A percentile compares a stretch with the other conserved stretches of the same genome.
These are phyloP conservation scores for Candida argentea DNA, from an alignment of 805 yeast species.

Conservation along the genomic window DNA sequence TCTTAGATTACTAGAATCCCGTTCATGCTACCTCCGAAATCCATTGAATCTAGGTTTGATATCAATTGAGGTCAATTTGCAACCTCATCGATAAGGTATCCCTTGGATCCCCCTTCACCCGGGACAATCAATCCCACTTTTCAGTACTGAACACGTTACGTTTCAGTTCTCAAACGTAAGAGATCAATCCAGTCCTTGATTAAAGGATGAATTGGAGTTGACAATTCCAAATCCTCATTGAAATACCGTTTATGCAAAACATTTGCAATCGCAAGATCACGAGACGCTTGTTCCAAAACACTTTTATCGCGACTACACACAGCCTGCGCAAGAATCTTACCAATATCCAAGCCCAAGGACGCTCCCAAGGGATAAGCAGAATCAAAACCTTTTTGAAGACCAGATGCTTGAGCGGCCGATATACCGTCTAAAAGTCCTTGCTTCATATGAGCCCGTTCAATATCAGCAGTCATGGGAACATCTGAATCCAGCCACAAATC, in stretches of 20 bases:
- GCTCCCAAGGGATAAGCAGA: conserved; percentile 73
- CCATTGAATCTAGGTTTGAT: too few relatives aligned
- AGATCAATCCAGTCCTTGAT: conserved; percentile 46
- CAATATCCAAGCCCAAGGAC: conserved; percentile 52
- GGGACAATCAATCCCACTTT: too few relatives aligned
- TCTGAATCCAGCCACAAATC: conserved; percentile 26
- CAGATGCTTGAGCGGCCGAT: conserved; percentile 52
- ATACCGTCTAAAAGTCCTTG: conserved; percentile 83
- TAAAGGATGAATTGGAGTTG: conserved; percentile 15
- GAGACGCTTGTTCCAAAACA: conserved; percentile 27
- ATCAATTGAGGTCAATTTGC: too few relatives aligned
- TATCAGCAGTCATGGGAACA: conserved; percentile 10
- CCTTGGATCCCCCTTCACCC: too few relatives aligned
- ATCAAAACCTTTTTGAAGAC: conserved; percentile 76
- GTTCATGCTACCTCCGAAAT: too few relatives aligned
- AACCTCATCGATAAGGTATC: too few relatives aligned
- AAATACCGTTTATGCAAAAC: conserved; percentile 49
- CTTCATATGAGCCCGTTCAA: conserved; percentile 56
- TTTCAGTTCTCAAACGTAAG: too few relatives aligned
- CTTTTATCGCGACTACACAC: conserved; percentile 15
- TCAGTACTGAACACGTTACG: too few relatives aligned
- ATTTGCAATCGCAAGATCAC: conserved; percentile 49
- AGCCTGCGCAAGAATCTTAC: conserved; percentile 47
- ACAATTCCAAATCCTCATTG: conserved; percentile 35
- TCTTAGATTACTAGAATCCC: too few relatives aligned